Evolutionary conservation across 1,139 yeast genomes (phyloP), one percentile per base, ranked within the genome.

Genomic region (Williopsis jadinii): DNA sequence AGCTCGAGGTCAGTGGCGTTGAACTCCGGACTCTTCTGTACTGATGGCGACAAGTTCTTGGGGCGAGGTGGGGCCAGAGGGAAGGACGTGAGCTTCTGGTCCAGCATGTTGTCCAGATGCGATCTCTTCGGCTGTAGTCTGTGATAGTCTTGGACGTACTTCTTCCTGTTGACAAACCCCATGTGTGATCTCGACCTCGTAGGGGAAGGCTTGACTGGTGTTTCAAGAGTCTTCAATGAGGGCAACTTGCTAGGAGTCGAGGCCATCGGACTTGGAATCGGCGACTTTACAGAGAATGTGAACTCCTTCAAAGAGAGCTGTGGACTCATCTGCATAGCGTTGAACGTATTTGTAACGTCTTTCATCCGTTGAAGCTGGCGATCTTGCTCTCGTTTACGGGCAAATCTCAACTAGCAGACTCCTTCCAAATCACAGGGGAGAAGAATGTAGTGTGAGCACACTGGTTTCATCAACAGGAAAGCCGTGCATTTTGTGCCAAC

Each of bases 51-150:
- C 14, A 49, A 37, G 30, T 55, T 54, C 33, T 28, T 32, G 2
- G 41, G 33, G 2, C 58, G 52, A 2, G 82, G 84, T 15, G 82
- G 83, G 3, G 83, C 77, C 31, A 77, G 56, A 6, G 87, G 87
- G 48, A 80, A 72, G 2, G 87, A 80, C 0, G 90, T 82, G 41
- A 83, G 60, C 14, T 73, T 71, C 51, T 70, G 76, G 54, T 83
- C 87, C 6, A 82, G 67, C 42, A 81, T 63, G 24, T 19, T 19
- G 48, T 82, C 88, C 11, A 83, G 62, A 43, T 70, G 70, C 1
- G 88, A 81, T 12, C 62, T 57, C 36, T 60, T 60, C 13, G 15
- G 3, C 9, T 14, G 15, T 14, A 27, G 5, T 43, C 34, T 39
- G 35, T 8, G 36, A 24, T 8, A 13, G 12, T 10, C 10, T 10